Conservation (phyloP, 176 grass and related monocot genomes). For the Musa acuminata region DNA sequence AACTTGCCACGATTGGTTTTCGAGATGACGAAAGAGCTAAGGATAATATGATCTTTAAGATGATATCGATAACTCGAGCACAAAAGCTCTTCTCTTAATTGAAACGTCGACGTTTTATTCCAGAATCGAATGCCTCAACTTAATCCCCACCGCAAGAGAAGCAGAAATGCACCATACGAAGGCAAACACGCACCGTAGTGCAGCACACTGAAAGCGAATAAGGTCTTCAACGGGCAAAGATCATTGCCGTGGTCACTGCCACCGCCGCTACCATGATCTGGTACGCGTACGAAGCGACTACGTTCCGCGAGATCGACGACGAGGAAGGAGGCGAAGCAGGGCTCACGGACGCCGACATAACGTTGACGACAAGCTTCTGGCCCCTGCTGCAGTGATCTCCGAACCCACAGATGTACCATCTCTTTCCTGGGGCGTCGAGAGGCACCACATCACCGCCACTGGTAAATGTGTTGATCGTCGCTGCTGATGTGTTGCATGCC, state of each 20-base stretch:
- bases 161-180: too few species aligned
- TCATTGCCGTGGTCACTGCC: neutral
- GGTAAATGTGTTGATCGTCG: neutral
- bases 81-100: too few species aligned
- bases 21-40: too few species aligned
- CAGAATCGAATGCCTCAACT: too few species aligned
- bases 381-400: slow-evolving; percentile 20
- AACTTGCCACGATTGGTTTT: too few species aligned
- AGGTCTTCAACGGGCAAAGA: too few species aligned
- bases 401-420: slow-evolving; percentile 42
- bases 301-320: neutral
- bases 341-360: neutral
- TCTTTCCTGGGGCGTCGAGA: slow-evolving; percentile 14
- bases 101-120: too few species aligned
- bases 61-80: too few species aligned
- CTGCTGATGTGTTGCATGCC: neutral
- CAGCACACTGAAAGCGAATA: too few species aligned
- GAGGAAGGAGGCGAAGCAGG: neutral
- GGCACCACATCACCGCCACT: slow-evolving; percentile 21
- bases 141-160: too few species aligned
- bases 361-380: slow-evolving; percentile 36
- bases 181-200: too few species aligned
- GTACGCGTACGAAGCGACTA: neutral
- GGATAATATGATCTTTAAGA: too few species aligned
- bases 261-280: neutral